Evolutionary conservation across 1,284 basidiomycete genomes (phyloP).

Genomic region (Microbotryum scabiosae): DNA sequence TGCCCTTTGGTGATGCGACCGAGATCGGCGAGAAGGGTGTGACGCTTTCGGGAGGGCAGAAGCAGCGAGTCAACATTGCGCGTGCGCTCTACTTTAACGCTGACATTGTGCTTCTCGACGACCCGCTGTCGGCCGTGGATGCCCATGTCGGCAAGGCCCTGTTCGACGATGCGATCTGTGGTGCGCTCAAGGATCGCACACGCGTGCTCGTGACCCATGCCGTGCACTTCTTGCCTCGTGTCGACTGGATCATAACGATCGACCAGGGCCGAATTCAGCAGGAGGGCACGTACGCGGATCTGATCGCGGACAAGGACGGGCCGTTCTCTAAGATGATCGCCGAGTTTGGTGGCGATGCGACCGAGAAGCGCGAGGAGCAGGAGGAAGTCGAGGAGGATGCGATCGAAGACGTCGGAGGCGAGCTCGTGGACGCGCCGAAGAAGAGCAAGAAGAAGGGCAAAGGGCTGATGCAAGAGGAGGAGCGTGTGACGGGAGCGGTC

Average conservation of each 20-base stretch:
- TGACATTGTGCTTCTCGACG: constrained; percentile 40
- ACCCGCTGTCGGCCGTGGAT: constrained; percentile 55
- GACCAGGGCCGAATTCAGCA: constrained; percentile 61
- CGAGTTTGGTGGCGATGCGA: constrained; percentile 55
- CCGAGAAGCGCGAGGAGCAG: constrained; percentile 44
- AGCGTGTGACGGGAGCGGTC: constrained; percentile 30
- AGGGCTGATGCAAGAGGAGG: constrained; percentile 50
- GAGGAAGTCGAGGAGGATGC: constrained; percentile 41
- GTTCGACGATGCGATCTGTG: constrained; percentile 71
- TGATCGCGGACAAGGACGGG: constrained; percentile 54
- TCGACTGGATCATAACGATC: constrained; percentile 60
- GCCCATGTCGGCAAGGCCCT: constrained; percentile 64
- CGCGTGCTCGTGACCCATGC: constrained; percentile 76
- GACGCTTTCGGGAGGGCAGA: constrained; percentile 47
- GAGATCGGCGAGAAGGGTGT: constrained; percentile 60
- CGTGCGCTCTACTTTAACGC: constrained; percentile 61
- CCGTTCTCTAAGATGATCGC: constrained; percentile 63
- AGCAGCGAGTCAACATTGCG: constrained; percentile 75
- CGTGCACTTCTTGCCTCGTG: constrained; percentile 67
- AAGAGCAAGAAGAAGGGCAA: constrained; percentile 45
- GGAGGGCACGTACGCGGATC: constrained; percentile 61
- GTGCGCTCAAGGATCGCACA: constrained; percentile 62
- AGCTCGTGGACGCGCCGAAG: constrained; percentile 35
- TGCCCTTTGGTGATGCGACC: constrained; percentile 58
- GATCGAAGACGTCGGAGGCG: constrained; percentile 34